phyloP scores from a whole-genome alignment of 1,284 basidiomycete genomes.

The Trametes pubescens region DNA sequence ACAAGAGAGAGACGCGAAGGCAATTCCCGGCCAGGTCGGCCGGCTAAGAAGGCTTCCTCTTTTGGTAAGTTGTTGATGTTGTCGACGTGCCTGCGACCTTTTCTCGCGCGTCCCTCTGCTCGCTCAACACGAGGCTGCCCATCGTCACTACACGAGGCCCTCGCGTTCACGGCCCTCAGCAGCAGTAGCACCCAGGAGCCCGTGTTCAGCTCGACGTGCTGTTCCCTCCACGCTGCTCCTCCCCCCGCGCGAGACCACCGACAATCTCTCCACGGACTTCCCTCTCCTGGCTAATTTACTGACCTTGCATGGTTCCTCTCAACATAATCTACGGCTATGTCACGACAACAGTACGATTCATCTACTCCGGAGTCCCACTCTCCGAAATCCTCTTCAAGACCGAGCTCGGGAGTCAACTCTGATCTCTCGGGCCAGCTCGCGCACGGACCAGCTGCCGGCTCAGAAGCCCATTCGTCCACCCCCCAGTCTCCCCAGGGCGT shows the following conservation, averaged over 20 bases:
- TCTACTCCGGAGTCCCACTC: constrained; percentile 38
- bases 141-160: constrained; percentile 46
- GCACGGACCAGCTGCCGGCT: constrained; percentile 36
- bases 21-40: constrained; percentile 27
- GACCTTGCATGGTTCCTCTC: constrained; percentile 39
- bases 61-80: constrained; percentile 40
- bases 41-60: constrained; percentile 29
- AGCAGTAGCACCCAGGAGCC: constrained; percentile 41
- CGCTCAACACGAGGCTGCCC: constrained; percentile 46
- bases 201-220: constrained; percentile 41
- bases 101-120: constrained; percentile 37
- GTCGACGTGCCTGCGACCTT: constrained; percentile 27
- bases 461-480: constrained; percentile 35
- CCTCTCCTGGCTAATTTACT: constrained; percentile 35
- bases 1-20: constrained; percentile 28
- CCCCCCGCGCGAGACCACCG: constrained; percentile 37
- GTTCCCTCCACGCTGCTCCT: constrained; percentile 34
- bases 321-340: constrained; percentile 43
- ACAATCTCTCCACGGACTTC: constrained; percentile 38
- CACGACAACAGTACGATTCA: constrained; percentile 44
- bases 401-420: constrained; percentile 36
- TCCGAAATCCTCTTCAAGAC: constrained; percentile 40
- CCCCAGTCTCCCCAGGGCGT: constrained; percentile 41
- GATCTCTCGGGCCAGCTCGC: constrained; percentile 31
- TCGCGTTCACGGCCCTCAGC: constrained; percentile 44